Conservation (phyloP, 306 rosid genomes). For the Arachis stenosperma region DNA sequence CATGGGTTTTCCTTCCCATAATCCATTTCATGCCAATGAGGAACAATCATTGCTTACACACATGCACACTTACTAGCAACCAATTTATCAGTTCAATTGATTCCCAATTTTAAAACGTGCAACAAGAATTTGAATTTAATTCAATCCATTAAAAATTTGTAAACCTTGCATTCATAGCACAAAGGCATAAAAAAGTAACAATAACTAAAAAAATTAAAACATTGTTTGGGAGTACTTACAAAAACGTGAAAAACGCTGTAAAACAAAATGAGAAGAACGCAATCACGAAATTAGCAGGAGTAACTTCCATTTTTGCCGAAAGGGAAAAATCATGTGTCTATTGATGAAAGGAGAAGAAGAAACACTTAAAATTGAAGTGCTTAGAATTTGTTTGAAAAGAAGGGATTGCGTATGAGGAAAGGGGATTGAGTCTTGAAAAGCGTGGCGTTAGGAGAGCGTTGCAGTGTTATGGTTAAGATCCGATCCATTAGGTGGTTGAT, state of each 20-base stretch:
- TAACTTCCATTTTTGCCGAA: constrained; percentile 55
- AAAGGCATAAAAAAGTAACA: constrained; percentile 10
- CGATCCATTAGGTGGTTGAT: neutral
- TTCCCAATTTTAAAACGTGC: constrained; percentile 15
- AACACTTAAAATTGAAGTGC: neutral
- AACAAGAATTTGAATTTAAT: constrained; percentile 11
- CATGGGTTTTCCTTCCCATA: neutral
- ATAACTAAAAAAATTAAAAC: neutral
- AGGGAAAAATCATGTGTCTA: constrained; percentile 22
- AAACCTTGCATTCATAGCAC: constrained; percentile 2
- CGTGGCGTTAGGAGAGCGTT: neutral
- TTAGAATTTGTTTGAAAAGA: neutral
- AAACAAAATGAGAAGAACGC: constrained; percentile 56
- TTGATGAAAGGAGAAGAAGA: neutral
- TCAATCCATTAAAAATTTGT: constrained; percentile 1
- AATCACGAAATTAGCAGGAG: constrained; percentile 59
- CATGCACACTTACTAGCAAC: neutral
- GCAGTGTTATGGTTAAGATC: neutral
- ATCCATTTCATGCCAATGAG: neutral
- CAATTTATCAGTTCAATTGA: neutral
- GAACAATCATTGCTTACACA: neutral
- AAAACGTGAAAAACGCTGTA: constrained; percentile 56
- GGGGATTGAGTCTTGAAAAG: neutral
- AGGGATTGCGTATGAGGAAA: neutral
- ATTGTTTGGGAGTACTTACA: constrained; percentile 50